Conservation (phyloP, 2,329 filamentous ascomycete genomes). For the Fusarium compactum region DNA sequence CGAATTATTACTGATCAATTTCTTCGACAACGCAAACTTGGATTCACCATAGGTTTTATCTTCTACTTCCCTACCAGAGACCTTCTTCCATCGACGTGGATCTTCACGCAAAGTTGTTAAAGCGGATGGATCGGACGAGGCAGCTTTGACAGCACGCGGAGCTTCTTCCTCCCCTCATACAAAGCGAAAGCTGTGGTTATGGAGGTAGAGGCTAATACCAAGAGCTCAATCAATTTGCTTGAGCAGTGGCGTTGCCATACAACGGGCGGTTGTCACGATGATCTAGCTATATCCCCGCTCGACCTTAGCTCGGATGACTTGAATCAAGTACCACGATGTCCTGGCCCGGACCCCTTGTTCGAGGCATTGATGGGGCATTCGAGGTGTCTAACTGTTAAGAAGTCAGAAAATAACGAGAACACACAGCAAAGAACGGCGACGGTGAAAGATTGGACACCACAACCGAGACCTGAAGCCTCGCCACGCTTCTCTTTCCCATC, state of each 20-base stretch:
- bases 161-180: slow-evolving; percentile 34
- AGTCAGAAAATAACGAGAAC: not conserved
- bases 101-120: slow-evolving; percentile 10
- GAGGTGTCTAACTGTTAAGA: slow-evolving; percentile 1
- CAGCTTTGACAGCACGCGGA: slow-evolving; percentile 40
- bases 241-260: slow-evolving; percentile 42
- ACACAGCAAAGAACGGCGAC: not conserved
- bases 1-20: slow-evolving; percentile 15
- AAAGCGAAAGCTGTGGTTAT: slow-evolving; percentile 45
- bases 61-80: not conserved
- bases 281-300: slow-evolving; percentile 36
- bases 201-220: slow-evolving; percentile 45
- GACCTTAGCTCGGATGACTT: slow-evolving; percentile 33
- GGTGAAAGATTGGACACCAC: slow-evolving; percentile 1
- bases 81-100: slow-evolving; percentile 4
- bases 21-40: not conserved
- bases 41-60: not conserved
- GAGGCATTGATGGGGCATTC: slow-evolving; percentile 37
- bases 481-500: slow-evolving; percentile 33
- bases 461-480: not conserved
- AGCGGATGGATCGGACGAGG: slow-evolving; percentile 42
- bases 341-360: slow-evolving; percentile 39
- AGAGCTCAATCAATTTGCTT: slow-evolving; percentile 42
- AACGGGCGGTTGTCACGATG: slow-evolving; percentile 40
- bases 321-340: slow-evolving; percentile 41